phyloP scores from a whole-genome alignment of 164 flowering plant genomes.

The Chloranthus sessilifolius region DNA sequence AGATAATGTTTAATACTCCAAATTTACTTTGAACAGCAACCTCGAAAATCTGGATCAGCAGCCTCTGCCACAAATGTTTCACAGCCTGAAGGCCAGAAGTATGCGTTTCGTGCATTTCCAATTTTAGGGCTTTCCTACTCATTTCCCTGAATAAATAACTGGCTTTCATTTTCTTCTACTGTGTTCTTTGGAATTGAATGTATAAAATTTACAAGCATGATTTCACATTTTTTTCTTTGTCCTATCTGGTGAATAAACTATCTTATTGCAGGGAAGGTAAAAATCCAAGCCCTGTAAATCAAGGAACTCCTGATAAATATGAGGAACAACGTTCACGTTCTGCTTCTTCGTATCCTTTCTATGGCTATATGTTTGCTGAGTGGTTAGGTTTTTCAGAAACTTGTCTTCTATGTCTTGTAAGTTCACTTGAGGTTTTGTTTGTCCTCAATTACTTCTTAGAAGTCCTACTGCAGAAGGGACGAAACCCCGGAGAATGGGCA shows the following conservation, averaged over 20 bases:
- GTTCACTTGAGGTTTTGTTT: conserved; percentile 12
- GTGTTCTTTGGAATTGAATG: too few species aligned
- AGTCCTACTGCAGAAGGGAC: conserved; percentile 53
- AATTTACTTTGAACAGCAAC: conserved; percentile 28
- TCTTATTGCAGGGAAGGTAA: conserved; percentile 58
- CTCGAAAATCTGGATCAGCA: conserved; percentile 36
- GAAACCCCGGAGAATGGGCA: conserved; percentile 49
- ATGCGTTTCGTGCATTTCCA: conserved; percentile 36
- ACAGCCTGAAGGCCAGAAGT: conserved; percentile 42
- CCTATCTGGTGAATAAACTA: conserved; percentile 17
- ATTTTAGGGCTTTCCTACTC: too few species aligned
- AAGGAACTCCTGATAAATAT: conserved; percentile 26
- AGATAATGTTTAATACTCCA: too few species aligned
- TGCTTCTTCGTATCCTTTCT: conserved; percentile 67
- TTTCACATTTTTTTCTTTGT: too few species aligned
- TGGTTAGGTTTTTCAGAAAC: too few species aligned
- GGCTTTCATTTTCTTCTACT: too few species aligned
- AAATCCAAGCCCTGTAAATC: conserved; percentile 34
- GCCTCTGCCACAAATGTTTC: conserved; percentile 14
- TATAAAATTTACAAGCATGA: too few species aligned
- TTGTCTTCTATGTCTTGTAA: background rate
- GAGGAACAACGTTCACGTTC: conserved; percentile 40
- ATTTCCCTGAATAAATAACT: too few species aligned
- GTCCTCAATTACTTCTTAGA: conserved; percentile 41
- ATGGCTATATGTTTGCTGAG: background rate